Base-by-base conservation (phyloP, 2,329 filamentous ascomycete species). In the Dendryphion nanum region DNA sequence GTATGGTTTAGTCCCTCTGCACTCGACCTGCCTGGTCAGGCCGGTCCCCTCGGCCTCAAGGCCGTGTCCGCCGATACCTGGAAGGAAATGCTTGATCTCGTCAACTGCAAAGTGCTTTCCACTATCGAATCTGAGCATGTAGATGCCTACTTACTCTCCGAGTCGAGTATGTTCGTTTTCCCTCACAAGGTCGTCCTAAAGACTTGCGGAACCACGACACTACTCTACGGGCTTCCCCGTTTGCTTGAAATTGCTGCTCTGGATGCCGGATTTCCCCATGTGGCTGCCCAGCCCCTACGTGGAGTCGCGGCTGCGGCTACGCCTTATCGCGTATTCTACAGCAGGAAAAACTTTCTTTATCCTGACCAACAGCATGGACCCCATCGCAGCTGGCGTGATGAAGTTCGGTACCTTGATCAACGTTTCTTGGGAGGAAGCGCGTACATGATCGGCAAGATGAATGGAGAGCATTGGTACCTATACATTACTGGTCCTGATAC, bases 371-470 rank as follows among this genome's bases (percentile, higher is more conserved):
- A 98, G 72, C 86, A 81, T 40, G 90, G 90, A 6, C 93, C 93
- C 38, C 93, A 98, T 69, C 85, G 89, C 47, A 97, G 90, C 81
- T 98, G 93, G 93, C 86, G 89, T 53, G 86, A 96, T 63, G 93
- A 98, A 66, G 91, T 97, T 59, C 85, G 84, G 57, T 95, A 85
- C 56, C 77, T 98, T 47, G 93, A 98, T 70, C 85, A 86, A 63
- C 87, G 90, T 68, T 96, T 98, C 64, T 76, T 86, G 45, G 85
- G 87, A 40, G 93, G 93, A 38, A 97, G 91, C 67, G 93, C 93
- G 35, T 98, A 98, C 69, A 95, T 97, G 90, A 94, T 98, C 50
- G 93, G 93, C 60, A 97, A 96, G 73, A 97, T 97, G 91, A 98
- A 98, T 55, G 91, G 93, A 41, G 93, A 98, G 67, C 93, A 98